Conservation (phyloP, 352 stramenopile genomes). For the Globisporangium paroecandrum region DNA sequence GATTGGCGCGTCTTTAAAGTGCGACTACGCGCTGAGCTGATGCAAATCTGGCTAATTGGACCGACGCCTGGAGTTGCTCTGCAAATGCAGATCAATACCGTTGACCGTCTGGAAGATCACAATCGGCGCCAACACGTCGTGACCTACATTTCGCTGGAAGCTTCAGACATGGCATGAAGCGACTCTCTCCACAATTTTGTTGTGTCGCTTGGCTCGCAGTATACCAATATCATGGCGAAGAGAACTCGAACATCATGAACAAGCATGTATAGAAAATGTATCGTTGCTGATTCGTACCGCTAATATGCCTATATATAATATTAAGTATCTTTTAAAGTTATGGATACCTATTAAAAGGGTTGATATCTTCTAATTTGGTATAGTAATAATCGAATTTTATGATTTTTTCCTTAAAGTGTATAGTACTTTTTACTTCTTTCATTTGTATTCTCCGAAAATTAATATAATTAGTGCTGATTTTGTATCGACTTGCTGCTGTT, state of each 20-base stretch:
- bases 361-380: no score
- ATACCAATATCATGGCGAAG: background rate
- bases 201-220: background rate
- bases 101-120: background rate
- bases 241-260: background rate
- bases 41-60: background rate
- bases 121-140: background rate
- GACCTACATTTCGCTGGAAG: background rate
- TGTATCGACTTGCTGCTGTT: no score
- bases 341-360: no score
- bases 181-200: background rate
- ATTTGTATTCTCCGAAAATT: no score
- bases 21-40: background rate
- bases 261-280: no score
- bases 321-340: no score
- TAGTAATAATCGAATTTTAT: no score
- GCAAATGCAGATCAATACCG: background rate
- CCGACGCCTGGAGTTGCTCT: background rate
- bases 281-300: no score
- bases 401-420: no score
- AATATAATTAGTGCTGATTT: no score
- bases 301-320: no score
- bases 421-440: no score
- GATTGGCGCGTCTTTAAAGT: background rate
- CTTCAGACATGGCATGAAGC: background rate